Evolutionary conservation across 1,284 basidiomycete genomes (phyloP).

Genomic region (Tausonia pullulans): DNA sequence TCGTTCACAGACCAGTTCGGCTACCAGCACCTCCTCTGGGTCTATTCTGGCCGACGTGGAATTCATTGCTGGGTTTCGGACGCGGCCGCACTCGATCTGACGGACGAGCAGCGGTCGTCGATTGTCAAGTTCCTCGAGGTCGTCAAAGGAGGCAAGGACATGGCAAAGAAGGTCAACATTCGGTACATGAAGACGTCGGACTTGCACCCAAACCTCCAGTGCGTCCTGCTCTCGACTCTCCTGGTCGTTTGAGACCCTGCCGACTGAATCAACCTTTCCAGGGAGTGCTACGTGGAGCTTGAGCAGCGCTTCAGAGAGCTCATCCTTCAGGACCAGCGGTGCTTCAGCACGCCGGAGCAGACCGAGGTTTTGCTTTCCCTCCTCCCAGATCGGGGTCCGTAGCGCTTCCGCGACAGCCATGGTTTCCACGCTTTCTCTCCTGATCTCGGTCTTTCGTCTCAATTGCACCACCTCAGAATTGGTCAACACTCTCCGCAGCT

Average conservation of each 20-base stretch:
- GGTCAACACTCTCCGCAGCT: not conserved
- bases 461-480: not conserved
- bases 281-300: slow-evolving; percentile 47
- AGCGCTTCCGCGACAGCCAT: not conserved
- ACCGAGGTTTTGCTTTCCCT: slow-evolving; percentile 65
- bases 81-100: slow-evolving; percentile 70
- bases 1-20: slow-evolving; percentile 56
- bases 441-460: not conserved
- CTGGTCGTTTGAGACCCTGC: not conserved
- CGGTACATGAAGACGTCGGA: slow-evolving; percentile 33
- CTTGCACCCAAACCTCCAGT: slow-evolving; percentile 44
- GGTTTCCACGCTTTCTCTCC: not conserved
- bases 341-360: slow-evolving; percentile 59
- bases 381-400: slow-evolving; percentile 51
- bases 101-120: slow-evolving; percentile 79
- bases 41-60: slow-evolving; percentile 94
- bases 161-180: slow-evolving; percentile 74
- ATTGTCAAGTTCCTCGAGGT: slow-evolving; percentile 82
- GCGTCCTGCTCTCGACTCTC: slow-evolving; percentile 27
- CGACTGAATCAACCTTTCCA: slow-evolving; percentile 23
- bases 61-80: slow-evolving; percentile 99
- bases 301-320: slow-evolving; percentile 52
- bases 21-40: slow-evolving; percentile 72
- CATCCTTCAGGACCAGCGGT: slow-evolving; percentile 75
- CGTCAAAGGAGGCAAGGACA: slow-evolving; percentile 62